Evolutionary conservation across 306 rosid genomes (phyloP).

Genomic region (Dalbergia cultrata): DNA sequence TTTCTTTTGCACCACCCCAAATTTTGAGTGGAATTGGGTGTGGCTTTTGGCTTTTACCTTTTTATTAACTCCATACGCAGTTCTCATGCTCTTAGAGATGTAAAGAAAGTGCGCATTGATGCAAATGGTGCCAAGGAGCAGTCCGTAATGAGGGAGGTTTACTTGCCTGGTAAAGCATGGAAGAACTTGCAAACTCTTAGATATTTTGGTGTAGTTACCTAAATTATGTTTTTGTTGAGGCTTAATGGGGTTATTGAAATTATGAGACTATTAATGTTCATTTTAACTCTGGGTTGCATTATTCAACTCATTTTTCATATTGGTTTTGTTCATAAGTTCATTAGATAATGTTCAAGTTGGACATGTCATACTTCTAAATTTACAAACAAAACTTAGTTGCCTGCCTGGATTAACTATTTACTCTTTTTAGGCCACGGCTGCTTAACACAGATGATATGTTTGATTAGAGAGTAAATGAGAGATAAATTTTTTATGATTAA

Average conservation of each 20-base stretch:
- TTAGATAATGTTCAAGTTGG: too few species aligned
- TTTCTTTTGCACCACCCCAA: not conserved
- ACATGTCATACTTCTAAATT: too few species aligned
- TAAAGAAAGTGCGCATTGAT: conserved; percentile 20
- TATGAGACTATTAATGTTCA: not conserved
- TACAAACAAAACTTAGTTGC: too few species aligned
- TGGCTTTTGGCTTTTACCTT: conserved; percentile 21
- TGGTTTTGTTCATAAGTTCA: too few species aligned
- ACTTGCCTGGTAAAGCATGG: not conserved
- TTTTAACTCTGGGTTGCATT: too few species aligned
- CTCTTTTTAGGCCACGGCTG: too few species aligned
- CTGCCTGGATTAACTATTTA: too few species aligned
- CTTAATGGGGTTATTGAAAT: not conserved
- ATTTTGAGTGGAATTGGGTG: conserved; percentile 7
- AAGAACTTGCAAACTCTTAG: not conserved
- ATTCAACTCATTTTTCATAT: too few species aligned
- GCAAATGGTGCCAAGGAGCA: conserved; percentile 7
- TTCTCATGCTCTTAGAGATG: not conserved
- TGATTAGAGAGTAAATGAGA: too few species aligned
- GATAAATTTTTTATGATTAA: too few species aligned
- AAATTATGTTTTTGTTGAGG: conserved; percentile 11
- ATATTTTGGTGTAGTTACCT: not conserved
- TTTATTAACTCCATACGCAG: conserved; percentile 12
- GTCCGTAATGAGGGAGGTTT: conserved; percentile 2
- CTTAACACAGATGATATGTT: too few species aligned